Conservation (phyloP, 495 filamentous ascomycete genomes). For the Apiosordaria backusii region DNA sequence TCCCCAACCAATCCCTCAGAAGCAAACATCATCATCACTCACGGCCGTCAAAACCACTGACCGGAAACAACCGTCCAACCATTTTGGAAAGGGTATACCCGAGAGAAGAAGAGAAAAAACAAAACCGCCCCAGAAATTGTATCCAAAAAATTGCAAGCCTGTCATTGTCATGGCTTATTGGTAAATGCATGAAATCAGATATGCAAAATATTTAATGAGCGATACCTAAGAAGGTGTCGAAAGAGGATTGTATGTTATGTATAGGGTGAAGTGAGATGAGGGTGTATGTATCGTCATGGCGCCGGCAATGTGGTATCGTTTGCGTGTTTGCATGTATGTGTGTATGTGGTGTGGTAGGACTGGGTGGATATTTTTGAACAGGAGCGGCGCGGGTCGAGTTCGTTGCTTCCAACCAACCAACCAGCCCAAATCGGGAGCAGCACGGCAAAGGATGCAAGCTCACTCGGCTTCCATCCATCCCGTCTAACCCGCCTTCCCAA, state of each 20-base stretch:
- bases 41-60: not conserved
- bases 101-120: not conserved
- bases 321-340: no score
- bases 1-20: no score
- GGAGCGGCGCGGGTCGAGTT: not conserved
- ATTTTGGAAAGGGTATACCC: not conserved
- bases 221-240: not conserved
- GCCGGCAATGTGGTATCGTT: not conserved
- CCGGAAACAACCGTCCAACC: not conserved
- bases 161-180: no score
- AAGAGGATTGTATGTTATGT: not conserved
- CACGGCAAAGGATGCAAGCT: not conserved
- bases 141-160: not conserved
- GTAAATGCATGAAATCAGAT: no score
- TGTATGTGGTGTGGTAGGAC: not conserved
- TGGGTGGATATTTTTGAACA: not conserved
- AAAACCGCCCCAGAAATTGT: not conserved
- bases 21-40: not conserved
- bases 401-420: not conserved
- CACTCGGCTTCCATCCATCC: constrained; percentile 1
- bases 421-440: not conserved
- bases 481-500: not conserved
- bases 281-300: not conserved
- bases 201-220: not conserved
- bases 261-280: not conserved